phyloP scores from a whole-genome alignment of 441 rosid genomes.

The Adansonia gregorii region DNA sequence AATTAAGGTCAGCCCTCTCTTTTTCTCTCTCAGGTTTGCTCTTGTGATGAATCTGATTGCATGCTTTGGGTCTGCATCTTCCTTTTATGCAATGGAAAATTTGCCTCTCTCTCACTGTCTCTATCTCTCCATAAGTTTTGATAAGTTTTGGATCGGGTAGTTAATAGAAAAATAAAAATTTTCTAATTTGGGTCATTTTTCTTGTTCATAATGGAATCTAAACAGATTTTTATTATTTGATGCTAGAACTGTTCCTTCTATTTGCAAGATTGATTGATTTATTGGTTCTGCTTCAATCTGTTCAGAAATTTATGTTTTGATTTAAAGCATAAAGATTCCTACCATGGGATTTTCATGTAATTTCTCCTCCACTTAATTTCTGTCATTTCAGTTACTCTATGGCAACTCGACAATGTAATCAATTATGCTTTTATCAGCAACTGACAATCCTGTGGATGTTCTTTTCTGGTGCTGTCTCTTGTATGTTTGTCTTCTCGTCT shows the following conservation, averaged over 20 bases:
- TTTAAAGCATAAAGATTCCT: neutral
- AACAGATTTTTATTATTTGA: no score
- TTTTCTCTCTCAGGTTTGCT: neutral
- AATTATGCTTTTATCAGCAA: slow-evolving; percentile 19
- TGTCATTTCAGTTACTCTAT: slow-evolving; percentile 28
- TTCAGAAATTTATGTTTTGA: neutral
- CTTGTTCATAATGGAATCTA: slow-evolving; percentile 8
- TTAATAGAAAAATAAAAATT: neutral
- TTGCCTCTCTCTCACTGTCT: neutral
- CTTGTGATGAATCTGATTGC: neutral
- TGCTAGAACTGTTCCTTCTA: neutral
- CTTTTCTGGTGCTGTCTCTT: slow-evolving; percentile 29
- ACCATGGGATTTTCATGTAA: neutral
- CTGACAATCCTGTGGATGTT: slow-evolving; percentile 36
- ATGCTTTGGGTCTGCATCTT: neutral
- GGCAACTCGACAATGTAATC: slow-evolving; percentile 22
- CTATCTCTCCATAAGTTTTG: neutral
- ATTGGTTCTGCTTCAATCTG: neutral
- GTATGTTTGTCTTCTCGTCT: slow-evolving; percentile 23
- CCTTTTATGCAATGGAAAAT: neutral
- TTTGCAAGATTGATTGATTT: neutral
- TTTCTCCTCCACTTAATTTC: slow-evolving; percentile 8
- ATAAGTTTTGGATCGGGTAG: neutral
- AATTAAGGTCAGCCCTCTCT: slow-evolving; percentile 1
- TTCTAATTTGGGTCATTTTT: neutral